Base-by-base conservation (phyloP, 2,329 filamentous ascomycete species). In the Cercospora nicotianae region DNA sequence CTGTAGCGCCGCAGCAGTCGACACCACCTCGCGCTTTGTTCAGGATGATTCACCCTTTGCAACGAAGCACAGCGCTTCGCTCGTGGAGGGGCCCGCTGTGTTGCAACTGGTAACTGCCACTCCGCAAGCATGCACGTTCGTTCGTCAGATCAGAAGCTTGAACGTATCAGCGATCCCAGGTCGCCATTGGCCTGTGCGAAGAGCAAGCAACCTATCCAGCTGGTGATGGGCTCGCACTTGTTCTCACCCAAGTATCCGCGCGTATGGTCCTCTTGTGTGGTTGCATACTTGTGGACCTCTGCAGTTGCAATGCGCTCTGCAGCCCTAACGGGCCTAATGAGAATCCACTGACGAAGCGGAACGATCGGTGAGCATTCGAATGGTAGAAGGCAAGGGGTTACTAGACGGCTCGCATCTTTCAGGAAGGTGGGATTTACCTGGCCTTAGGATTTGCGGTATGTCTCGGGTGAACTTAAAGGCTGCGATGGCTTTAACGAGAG, bases 391-490 rank as follows among this genome's bases (percentile, higher is more conserved):
- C 23, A 13, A 55, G 26, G 48, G 48, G 23, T 13, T 55, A 10
- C 23, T n/a, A 4, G 23, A 26, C 9, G 48, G 48, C 12, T 26
- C 16, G 26, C 5, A 55, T 23, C 13, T 9, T n/a, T 36, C 18
- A 31, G 55, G 28, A 16, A 59, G 28, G 28, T 33, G 31, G n/a
- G 18, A 2, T 36, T 16, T 13, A 10, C 13, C 5, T 23, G 28
- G 10, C 28, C 30, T 26, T 10, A 59, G 26, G 2, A 36, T 10
- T 36, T 36, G 9, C 30, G 28, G 55, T 36, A 59, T 59, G 55
- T 59, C 55, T 59, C 55, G 55, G 55, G 28, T 59, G 55, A 59
- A 59, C 28, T 59, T 23, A 33, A 18, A 36, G 31, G 28, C 28
- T 20, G 18, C 16, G 26, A 31, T 16, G 28, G 28, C 55, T 59